Conservation (phyloP, 768 basidiomycete species). For the Pholiota conissans region DNA sequence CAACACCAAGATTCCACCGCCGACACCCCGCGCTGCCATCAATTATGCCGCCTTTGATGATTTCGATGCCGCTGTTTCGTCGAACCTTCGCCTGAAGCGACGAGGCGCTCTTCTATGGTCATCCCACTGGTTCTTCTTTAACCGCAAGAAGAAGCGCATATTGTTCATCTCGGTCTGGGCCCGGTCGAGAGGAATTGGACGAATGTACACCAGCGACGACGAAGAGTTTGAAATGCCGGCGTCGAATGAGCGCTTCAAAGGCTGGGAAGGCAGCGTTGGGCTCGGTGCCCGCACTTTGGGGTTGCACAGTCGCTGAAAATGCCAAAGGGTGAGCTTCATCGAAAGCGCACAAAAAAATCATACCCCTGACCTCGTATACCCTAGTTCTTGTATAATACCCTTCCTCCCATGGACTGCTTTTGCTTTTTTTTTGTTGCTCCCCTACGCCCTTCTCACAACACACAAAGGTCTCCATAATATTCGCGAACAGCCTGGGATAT, state of each 20-base stretch:
- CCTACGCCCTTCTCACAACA: neutral
- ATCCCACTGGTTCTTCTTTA: constrained; percentile 96
- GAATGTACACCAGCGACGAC: constrained; percentile 54
- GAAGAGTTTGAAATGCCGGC: constrained; percentile 32
- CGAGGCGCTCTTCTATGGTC: constrained; percentile 90
- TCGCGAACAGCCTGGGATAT: constrained; percentile 6
- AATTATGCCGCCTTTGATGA: constrained; percentile 38
- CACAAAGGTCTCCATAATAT: constrained; percentile 5
- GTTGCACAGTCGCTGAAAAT: constrained; percentile 3
- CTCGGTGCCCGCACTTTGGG: constrained; percentile 85
- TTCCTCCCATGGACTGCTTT: neutral
- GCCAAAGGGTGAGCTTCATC: constrained; percentile 13
- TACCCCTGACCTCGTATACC: constrained; percentile 18
- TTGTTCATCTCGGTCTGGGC: constrained; percentile 94
- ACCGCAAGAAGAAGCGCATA: constrained; percentile 88
- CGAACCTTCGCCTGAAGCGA: constrained; percentile 52
- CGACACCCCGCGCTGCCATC: constrained; percentile 39
- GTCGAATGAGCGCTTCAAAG: constrained; percentile 57
- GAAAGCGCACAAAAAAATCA: neutral
- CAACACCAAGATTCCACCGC: constrained; percentile 37
- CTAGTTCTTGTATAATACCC: constrained; percentile 16
- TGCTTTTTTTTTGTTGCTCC: neutral
- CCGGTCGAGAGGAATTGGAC: constrained; percentile 58
- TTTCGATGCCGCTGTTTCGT: constrained; percentile 32
- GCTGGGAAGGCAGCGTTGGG: constrained; percentile 77